These are phyloP conservation scores for Cenococcum geophilum DNA, from an alignment of 495 filamentous ascomycete genomes.

Conservation along the genomic window DNA sequence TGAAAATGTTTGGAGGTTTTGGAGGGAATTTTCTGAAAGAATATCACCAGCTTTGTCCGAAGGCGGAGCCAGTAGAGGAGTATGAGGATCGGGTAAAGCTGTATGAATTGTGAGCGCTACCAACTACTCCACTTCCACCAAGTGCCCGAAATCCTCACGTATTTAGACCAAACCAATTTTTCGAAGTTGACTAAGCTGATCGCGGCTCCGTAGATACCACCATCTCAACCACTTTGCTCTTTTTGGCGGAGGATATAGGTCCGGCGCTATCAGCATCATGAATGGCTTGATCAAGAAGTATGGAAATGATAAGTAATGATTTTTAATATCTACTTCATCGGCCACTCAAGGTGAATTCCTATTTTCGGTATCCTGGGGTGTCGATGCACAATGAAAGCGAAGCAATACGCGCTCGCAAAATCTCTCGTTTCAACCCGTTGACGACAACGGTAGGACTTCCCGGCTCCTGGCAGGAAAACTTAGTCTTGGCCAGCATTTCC, in stretches of 20 bases:
- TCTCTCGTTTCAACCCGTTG: no score
- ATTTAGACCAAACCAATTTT: not conserved
- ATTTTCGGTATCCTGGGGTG: no score
- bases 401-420: no score
- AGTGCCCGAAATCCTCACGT: not conserved
- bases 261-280: conserved; percentile 71
- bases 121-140: not conserved
- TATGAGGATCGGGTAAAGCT: conserved; percentile 73
- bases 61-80: conserved; percentile 74
- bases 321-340: no score
- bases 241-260: conserved; percentile 71
- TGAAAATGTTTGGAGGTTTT: conserved; percentile 95
- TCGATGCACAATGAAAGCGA: no score
- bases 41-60: conserved; percentile 68
- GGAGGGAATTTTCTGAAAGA: conserved; percentile 62
- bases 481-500: no score
- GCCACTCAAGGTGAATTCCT: no score
- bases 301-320: conserved; percentile 25
- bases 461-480: no score
- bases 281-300: conserved; percentile 64
- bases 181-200: conserved; percentile 4
- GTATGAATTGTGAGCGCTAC: conserved; percentile 61
- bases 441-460: no score
- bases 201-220: conserved; percentile 57
- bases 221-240: conserved; percentile 84